phyloP scores from a whole-genome alignment of 2,329 filamentous ascomycete species.

The Beauveria caledonica region DNA sequence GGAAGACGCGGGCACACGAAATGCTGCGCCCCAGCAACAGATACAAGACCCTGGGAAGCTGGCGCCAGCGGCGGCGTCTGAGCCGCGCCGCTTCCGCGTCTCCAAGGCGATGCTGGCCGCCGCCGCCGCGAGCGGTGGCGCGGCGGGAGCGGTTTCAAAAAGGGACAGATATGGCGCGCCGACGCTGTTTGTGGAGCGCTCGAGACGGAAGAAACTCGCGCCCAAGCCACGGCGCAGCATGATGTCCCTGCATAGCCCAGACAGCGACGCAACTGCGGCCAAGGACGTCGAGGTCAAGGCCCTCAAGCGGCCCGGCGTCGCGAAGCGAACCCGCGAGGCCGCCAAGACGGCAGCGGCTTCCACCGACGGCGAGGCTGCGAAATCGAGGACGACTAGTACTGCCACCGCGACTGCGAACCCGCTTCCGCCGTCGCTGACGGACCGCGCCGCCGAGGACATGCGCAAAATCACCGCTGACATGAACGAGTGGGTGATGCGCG shows the following conservation, averaged over 20 bases:
- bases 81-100: conserved; percentile 48
- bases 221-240: conserved; percentile 16
- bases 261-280: conserved; percentile 12
- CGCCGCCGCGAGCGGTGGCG: conserved; percentile 16
- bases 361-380: neutral
- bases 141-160: conserved; percentile 30
- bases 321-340: conserved; percentile 19
- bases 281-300: conserved; percentile 18
- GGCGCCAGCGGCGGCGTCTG: conserved; percentile 16
- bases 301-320: conserved; percentile 27
- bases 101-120: conserved; percentile 38
- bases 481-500: conserved; percentile 50
- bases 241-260: conserved; percentile 11
- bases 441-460: conserved; percentile 33
- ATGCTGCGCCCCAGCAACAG: neutral
- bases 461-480: conserved; percentile 45
- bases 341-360: conserved; percentile 6
- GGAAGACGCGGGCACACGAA: conserved; percentile 19
- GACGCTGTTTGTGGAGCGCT: conserved; percentile 50
- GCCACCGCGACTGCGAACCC: conserved; percentile 16
- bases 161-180: conserved; percentile 29
- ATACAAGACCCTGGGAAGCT: conserved; percentile 12
- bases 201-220: conserved; percentile 28
- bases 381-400: conserved; percentile 6
- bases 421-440: conserved; percentile 26